Evolutionary conservation across 2,329 filamentous ascomycete species (phyloP).

Genomic region (Sporothrix luriei): DNA sequence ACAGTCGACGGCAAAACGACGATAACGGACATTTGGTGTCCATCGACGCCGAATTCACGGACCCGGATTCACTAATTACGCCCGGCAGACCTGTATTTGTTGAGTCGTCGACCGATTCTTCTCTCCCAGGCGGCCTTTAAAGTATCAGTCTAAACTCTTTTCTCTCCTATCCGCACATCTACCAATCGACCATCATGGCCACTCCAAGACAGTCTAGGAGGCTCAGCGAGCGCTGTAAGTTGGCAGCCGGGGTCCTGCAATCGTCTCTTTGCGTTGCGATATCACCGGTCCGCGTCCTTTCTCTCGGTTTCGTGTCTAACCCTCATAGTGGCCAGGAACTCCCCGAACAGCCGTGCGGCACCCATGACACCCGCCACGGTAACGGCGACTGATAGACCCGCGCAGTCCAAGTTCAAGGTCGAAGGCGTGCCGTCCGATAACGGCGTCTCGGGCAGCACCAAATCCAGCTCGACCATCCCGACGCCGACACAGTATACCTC

Average conservation of each 20-base stretch:
- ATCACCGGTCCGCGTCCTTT: background rate
- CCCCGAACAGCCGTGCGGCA: background rate
- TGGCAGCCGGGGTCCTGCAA: background rate
- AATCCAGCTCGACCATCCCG: constrained; percentile 44
- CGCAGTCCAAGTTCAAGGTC: constrained; percentile 21
- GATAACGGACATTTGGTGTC: background rate
- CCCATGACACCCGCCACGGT: background rate
- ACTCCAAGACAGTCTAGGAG: constrained; percentile 16
- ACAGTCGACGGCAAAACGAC: background rate
- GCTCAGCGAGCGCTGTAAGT: constrained; percentile 30
- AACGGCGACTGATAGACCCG: constrained; percentile 11
- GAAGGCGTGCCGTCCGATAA: constrained; percentile 1
- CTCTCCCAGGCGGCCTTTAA: background rate
- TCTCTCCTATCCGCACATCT: background rate
- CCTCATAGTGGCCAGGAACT: constrained; percentile 2
- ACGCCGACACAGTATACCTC: constrained; percentile 43
- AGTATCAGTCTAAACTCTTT: background rate
- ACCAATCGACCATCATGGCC: background rate
- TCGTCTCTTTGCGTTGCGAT: background rate
- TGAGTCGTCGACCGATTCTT: background rate
- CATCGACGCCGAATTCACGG: background rate
- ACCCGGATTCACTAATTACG: background rate
- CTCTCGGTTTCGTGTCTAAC: background rate
- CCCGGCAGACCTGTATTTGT: background rate
- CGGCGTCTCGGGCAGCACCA: constrained; percentile 38